Base-by-base conservation (phyloP, 2,329 filamentous ascomycete genomes). In the Aspergillus neotritici region DNA sequence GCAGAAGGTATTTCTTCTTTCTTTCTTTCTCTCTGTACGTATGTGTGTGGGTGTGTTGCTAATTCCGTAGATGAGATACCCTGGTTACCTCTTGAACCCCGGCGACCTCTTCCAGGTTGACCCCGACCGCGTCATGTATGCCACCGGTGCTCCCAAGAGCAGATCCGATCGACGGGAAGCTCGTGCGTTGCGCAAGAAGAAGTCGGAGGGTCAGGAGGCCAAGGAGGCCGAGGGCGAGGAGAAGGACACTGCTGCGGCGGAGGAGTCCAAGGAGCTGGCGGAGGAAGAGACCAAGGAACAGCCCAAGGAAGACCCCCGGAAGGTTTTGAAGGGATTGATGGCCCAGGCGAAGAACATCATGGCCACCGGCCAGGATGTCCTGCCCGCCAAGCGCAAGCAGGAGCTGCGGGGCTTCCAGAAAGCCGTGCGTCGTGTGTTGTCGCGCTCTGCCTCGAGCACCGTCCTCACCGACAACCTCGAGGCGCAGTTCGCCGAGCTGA, bases 91-190 rank as follows among this genome's bases (percentile, higher is more conserved):
- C 52, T 79, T 98, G 31, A 98, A 98, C 67, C 94, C 93, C 3
- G 93, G 93, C 55, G 93, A 98, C 65, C 87, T 98, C 82, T 98
- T 98, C 76, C 88, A 94, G 65, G 91, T 98, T 57, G 86, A 96
- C 14, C 77, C 86, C 30, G 87, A 95, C 31, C 82, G 84, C 56
- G 93, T 98, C 44, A 77, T 98, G 67, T 90, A 79, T 58, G 91
- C 87, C 29, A 95, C 90, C 1, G 93, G 93, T 46, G 76, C 78
- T 17, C 78, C 79, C 37, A 93, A 89, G 68, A 67, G 75, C 37
- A 61, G 56, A 43, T 43, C 49, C 14, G 67, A 72, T 48, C 64
- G 69, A 40, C 66, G 68, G 12, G 58, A 64, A 21, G 52, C 55
- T 28, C 66, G 69, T 36, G 34, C 55, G 40, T 51, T 55, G 34